Conservation (phyloP, 306 rosid species). For the Elaeagnus macrophylla region DNA sequence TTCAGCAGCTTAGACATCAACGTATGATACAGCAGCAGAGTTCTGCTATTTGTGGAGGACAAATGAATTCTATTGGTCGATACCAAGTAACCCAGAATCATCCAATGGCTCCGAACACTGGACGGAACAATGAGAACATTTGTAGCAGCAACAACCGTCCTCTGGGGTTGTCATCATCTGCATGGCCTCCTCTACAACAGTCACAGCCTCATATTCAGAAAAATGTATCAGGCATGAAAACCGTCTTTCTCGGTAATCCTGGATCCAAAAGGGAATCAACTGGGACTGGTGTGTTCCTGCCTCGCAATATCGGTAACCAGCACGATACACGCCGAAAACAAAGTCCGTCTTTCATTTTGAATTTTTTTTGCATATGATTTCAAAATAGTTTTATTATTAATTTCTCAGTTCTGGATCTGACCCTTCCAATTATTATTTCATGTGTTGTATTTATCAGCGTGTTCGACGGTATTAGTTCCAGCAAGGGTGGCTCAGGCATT, state of each 20-base stretch:
- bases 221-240: constrained; percentile 39
- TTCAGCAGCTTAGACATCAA: constrained; percentile 35
- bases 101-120: constrained; percentile 23
- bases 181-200: constrained; percentile 43
- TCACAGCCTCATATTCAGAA: constrained; percentile 16
- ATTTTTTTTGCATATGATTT: too few species aligned
- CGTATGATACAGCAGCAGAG: constrained; percentile 32
- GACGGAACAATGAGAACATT: constrained; percentile 21
- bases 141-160: constrained; percentile 15
- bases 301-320: constrained; percentile 24
- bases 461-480: constrained; percentile 40
- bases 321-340: constrained; percentile 24
- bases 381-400: too few species aligned
- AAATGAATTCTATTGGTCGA: constrained; percentile 15
- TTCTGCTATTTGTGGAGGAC: constrained; percentile 17
- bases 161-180: constrained; percentile 29
- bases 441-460: constrained; percentile 11
- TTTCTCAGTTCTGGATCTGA: too few species aligned
- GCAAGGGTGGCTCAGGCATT: constrained; percentile 41
- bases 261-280: constrained; percentile 27
- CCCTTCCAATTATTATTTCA: too few species aligned
- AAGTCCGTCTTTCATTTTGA: constrained; percentile 9
- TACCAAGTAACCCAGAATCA: constrained; percentile 19
- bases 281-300: constrained; percentile 66
- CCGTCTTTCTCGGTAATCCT: constrained; percentile 28